A percentile compares a stretch with the other conserved stretches of the same genome.
Conservation (phyloP, 1,139 yeast species). For the Ogataea hybrid region DNA sequence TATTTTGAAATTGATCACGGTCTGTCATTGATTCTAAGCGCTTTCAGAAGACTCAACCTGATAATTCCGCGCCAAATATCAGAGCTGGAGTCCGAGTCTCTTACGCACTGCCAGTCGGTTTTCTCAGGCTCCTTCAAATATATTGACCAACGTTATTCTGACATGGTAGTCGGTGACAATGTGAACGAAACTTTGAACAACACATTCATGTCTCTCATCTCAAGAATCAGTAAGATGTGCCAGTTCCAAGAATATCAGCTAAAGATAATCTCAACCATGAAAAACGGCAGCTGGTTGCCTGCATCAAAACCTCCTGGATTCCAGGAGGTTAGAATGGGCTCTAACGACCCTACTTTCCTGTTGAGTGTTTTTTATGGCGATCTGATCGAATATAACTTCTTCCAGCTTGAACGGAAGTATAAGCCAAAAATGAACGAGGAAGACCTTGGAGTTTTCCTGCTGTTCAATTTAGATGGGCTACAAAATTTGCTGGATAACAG, state of each 20-base stretch:
- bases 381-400: too few species aligned
- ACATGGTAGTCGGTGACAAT: conserved; percentile 22
- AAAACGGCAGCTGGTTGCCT: conserved; percentile 72
- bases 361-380: too few species aligned
- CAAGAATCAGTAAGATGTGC: conserved; percentile 60
- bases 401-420: too few species aligned
- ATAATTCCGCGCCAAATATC: conserved; percentile 16
- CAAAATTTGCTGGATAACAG: too few species aligned
- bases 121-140: conserved; percentile 57
- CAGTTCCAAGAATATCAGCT: conserved; percentile 59
- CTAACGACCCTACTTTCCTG: conserved; percentile 47
- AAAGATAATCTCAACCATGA: conserved; percentile 48
- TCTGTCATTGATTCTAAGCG: conserved; percentile 16
- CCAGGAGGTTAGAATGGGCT: conserved; percentile 46
- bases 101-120: conserved; percentile 36
- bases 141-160: conserved; percentile 50
- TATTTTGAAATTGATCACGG: conserved; percentile 47
- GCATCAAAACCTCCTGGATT: conserved; percentile 48
- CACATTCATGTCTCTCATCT: conserved; percentile 35
- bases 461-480: too few species aligned
- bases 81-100: conserved; percentile 11
- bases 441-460: too few species aligned
- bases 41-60: conserved; percentile 17
- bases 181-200: conserved; percentile 26
- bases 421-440: too few species aligned